Evolutionary conservation across 371 early-diverging fungal genomes (phyloP), one percentile per base, ranked within the genome.

Genomic region (Coemansia sp.): DNA sequence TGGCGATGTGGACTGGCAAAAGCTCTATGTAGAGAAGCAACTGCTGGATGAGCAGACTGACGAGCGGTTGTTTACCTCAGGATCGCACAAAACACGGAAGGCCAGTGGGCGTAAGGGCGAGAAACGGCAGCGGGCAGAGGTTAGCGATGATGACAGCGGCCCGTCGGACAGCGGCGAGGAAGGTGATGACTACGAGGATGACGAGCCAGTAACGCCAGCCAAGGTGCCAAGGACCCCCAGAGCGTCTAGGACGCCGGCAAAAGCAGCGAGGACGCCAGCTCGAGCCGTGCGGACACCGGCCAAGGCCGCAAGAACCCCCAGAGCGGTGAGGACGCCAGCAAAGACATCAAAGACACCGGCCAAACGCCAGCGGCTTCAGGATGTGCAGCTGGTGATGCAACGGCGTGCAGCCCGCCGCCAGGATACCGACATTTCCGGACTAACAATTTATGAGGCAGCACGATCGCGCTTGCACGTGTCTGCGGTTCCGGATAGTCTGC

Each of bases 401-500:
- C 56, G 51, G 46, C 68, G 71, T 16, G 55, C 67, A 51, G 12
- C 52, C 38, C 51, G 34, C n/a, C 18, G 24, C 42, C 31, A n/a
- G 31, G 39, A 10, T 8, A 46, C 16, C 10, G 47, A 34, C 9
- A 37, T n/a, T 11, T 49, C 48, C 1, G 58, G 55, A 1, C 37
- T 38, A 7, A 78, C 80, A 24, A 53, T 81, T 2, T 89, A 84
- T 62, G 88, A 88, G 62, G 69, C 80, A 24, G 94, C 93, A 0
- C 84, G 92, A 32, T 83, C 86, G 61, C 79, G 84, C 16, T 70
- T 97, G n/a, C 95, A 95, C 71, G 93, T 94, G 3, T 87, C 92
- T 1, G 88, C 92, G 10, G 89, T 93, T 1, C 98, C 98, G 5
- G 89, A 93, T 31, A 77, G 85, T 7, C 80, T 98, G 32, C 97